Conservation (phyloP, 225 moss, liverwort and hornwort species). For the Ulota crispa region DNA sequence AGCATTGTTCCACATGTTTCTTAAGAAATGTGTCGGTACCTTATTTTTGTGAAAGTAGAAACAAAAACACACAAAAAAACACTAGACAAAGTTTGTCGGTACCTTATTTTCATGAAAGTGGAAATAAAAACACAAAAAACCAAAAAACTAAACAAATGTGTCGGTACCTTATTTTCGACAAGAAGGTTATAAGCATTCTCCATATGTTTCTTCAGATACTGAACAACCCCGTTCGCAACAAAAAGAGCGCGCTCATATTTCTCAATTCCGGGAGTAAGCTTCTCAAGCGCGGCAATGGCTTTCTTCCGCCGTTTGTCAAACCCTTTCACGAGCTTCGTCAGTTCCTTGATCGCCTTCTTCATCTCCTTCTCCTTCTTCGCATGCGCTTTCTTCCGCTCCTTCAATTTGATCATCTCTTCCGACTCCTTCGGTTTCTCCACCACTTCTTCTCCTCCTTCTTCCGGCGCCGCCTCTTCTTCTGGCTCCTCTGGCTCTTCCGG, state of each 20-base stretch:
- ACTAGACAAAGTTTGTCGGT: too few relatives aligned
- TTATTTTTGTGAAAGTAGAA: too few relatives aligned
- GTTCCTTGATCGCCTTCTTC: conserved; percentile 16
- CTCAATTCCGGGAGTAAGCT: background rate
- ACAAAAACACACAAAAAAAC: too few relatives aligned
- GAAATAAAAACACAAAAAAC: too few relatives aligned
- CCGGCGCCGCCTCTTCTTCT: background rate
- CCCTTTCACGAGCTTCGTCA: conserved; percentile 10
- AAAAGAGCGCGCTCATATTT: conserved; percentile 46
- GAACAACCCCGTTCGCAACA: conserved; percentile 35
- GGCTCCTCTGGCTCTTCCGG: background rate
- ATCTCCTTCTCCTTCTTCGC: conserved; percentile 28
- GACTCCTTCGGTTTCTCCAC: conserved; percentile 44
- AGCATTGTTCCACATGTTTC: conserved; percentile 39
- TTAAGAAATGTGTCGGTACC: conserved; percentile 11
- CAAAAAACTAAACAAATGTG: too few relatives aligned
- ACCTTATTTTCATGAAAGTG: too few relatives aligned
- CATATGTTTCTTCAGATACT: conserved; percentile 43
- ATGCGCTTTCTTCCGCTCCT: conserved; percentile 19
- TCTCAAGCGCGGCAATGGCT: background rate
- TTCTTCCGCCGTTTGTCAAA: conserved; percentile 22
- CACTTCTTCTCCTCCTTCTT: conserved; percentile 29
- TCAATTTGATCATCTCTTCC: conserved; percentile 43
- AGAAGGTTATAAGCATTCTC: conserved; percentile 40
- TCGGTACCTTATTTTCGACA: background rate